Evolutionary conservation across 441 rosid species (phyloP).

Genomic region (Mallotus japonicus): DNA sequence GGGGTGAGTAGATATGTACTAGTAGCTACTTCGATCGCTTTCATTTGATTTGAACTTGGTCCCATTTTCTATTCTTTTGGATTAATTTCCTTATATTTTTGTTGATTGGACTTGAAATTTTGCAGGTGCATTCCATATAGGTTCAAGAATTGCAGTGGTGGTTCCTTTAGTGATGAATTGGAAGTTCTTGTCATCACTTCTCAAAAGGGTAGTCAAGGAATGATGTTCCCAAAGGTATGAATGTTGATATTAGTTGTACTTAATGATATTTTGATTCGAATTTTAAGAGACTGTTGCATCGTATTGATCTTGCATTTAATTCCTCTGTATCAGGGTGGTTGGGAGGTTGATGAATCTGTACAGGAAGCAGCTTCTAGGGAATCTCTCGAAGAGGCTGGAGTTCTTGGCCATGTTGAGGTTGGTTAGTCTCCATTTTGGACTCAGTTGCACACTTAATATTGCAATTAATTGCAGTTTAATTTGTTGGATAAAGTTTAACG

Average conservation of each 20-base stretch:
- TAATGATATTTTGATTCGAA: not conserved
- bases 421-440: not conserved
- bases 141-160: conserved; percentile 41
- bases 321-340: conserved; percentile 63
- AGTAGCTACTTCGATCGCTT: too few species aligned
- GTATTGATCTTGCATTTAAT: not conserved
- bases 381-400: conserved; percentile 90
- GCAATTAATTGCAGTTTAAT: too few species aligned
- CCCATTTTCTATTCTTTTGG: not conserved
- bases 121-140: conserved; percentile 88
- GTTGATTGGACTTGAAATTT: not conserved
- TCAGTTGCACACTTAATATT: too few species aligned
- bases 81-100: too few species aligned
- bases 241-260: too few species aligned
- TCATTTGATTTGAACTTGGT: too few species aligned
- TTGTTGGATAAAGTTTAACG: not conserved
- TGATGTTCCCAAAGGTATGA: conserved; percentile 86
- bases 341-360: conserved; percentile 88
- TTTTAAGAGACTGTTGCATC: not conserved
- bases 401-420: conserved; percentile 78
- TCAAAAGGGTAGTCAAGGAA: conserved; percentile 63
- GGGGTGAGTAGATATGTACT: conserved; percentile 42
- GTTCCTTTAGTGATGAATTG: conserved; percentile 43
- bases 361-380: conserved; percentile 83
- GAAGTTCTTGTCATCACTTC: conserved; percentile 83